Conservation (phyloP, 441 rosid species). For the Bruguiera hainesii region DNA sequence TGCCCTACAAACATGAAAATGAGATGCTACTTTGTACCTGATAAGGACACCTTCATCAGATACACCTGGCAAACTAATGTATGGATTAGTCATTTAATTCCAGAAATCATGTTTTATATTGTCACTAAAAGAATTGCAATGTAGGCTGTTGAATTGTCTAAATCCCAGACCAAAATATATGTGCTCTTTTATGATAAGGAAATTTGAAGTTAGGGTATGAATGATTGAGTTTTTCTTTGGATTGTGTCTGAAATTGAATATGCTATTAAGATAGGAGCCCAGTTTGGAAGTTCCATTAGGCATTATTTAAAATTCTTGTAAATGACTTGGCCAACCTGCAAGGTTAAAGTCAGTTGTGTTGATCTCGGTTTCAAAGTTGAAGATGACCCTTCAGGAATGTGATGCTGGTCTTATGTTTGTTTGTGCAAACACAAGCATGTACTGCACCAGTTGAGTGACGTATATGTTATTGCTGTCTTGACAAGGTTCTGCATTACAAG, state of each 20-base stretch:
- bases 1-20: too few species aligned
- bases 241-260: not conserved
- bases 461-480: conserved; percentile 3
- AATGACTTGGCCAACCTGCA: too few species aligned
- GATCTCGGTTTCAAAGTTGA: not conserved
- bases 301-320: not conserved
- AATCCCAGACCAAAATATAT: too few species aligned
- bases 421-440: not conserved
- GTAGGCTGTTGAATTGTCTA: too few species aligned
- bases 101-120: too few species aligned
- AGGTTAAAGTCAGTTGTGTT: not conserved
- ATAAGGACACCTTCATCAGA: too few species aligned
- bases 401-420: not conserved
- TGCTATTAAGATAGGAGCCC: not conserved
- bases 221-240: not conserved
- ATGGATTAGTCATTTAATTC: too few species aligned
- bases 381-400: not conserved
- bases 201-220: not conserved
- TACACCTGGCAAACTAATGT: too few species aligned
- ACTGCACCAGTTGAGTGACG: not conserved
- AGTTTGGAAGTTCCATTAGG: not conserved
- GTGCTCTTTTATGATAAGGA: too few species aligned
- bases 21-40: too few species aligned
- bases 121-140: too few species aligned
- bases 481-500: conserved; percentile 70